A percentile compares a stretch with the other conserved stretches of the same genome.
Evolutionary conservation across 2,329 filamentous ascomycete species (phyloP).

Genomic region (Fusarium abutilonis): DNA sequence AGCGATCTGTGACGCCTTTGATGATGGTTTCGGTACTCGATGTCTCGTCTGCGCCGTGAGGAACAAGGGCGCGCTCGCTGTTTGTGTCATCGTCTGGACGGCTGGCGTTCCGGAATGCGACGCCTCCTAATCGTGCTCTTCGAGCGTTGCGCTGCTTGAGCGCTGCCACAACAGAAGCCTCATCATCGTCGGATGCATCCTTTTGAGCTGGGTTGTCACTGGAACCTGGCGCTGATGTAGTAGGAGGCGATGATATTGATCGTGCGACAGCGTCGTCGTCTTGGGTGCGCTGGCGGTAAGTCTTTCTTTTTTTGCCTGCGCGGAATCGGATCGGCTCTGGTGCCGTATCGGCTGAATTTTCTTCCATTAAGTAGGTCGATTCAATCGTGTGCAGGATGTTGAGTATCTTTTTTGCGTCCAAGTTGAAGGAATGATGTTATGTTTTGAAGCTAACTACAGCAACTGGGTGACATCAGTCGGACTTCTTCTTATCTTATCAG

Average conservation of each 20-base stretch:
- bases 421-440: conserved; percentile 12
- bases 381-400: not conserved
- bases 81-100: conserved; percentile 38
- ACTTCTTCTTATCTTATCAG: conserved; percentile 34
- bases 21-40: conserved; percentile 26
- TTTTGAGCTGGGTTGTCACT: conserved; percentile 12
- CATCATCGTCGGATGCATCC: conserved; percentile 36
- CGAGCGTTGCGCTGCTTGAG: conserved; percentile 64
- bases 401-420: conserved; percentile 3
- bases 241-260: conserved; percentile 7
- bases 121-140: conserved; percentile 62
- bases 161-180: conserved; percentile 58
- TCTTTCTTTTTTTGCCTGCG: conserved; percentile 67
- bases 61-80: conserved; percentile 50
- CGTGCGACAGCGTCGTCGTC: conserved; percentile 36
- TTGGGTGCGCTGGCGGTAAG: conserved; percentile 62
- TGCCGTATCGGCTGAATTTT: conserved; percentile 18
- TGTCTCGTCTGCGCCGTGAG: conserved; percentile 48
- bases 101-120: conserved; percentile 61
- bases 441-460: not conserved
- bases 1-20: conserved; percentile 59
- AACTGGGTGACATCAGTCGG: conserved; percentile 30
- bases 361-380: conserved; percentile 30
- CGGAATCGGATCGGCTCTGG: conserved; percentile 62
- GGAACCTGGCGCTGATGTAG: conserved; percentile 8